Evolutionary conservation across 257 asterid species (phyloP).

Genomic region (Scutellaria baicalensis): DNA sequence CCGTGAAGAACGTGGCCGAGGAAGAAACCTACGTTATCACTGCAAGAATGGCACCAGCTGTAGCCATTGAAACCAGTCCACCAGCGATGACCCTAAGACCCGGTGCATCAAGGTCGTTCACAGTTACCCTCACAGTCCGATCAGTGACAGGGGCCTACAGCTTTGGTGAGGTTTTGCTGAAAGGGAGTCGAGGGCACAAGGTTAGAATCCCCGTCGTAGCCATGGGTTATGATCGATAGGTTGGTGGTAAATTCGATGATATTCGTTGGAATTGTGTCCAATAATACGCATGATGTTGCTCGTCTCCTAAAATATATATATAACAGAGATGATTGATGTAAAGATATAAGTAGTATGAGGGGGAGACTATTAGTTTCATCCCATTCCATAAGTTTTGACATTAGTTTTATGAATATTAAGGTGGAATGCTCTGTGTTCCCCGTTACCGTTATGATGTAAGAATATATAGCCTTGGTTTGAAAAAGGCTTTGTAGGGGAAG

Average conservation of each 20-base stretch:
- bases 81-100: slow-evolving; percentile 94
- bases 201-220: slow-evolving; percentile 86
- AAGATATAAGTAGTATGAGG: slow-evolving; percentile 38
- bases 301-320: slow-evolving; percentile 21
- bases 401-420: slow-evolving; percentile 28
- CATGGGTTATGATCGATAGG: slow-evolving; percentile 66
- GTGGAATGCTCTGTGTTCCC: slow-evolving; percentile 40
- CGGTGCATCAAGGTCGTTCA: slow-evolving; percentile 54
- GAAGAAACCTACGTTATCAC: slow-evolving; percentile 89
- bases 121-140: slow-evolving; percentile 68
- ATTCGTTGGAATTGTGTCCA: slow-evolving; percentile 38
- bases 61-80: slow-evolving; percentile 83
- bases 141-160: slow-evolving; percentile 75
- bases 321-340: slow-evolving; percentile 20
- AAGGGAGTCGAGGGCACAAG: slow-evolving; percentile 91
- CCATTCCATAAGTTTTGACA: slow-evolving; percentile 42
- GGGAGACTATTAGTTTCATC: slow-evolving; percentile 29
- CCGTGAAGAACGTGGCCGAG: slow-evolving; percentile 70
- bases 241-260: slow-evolving; percentile 13
- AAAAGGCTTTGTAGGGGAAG: slow-evolving; percentile 25
- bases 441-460: slow-evolving; percentile 12
- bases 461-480: slow-evolving; percentile 19
- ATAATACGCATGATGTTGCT: slow-evolving; percentile 32
- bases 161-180: slow-evolving; percentile 81
- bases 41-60: slow-evolving; percentile 83